Percentiles rank a stretch among this genome's conserved stretches.
phyloP scores from a whole-genome alignment of 306 rosid species.

The Ormosia emarginata region DNA sequence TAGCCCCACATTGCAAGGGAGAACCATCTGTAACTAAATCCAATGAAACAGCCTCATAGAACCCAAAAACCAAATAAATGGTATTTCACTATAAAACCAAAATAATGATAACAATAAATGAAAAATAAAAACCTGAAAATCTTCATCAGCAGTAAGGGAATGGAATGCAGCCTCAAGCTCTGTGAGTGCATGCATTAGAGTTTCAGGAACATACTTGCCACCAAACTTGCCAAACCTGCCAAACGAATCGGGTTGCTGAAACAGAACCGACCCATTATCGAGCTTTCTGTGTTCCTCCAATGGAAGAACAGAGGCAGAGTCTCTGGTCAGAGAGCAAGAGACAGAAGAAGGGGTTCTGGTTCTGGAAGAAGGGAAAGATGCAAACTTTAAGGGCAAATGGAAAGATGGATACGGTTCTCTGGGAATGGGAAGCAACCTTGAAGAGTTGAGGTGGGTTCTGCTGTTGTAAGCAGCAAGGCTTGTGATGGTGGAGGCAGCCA shows the following conservation, averaged over 20 bases:
- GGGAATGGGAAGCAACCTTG: conserved; percentile 13
- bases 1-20: conserved; percentile 6
- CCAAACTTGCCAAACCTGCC: conserved; percentile 90
- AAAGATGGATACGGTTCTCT: conserved; percentile 35
- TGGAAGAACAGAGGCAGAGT: conserved; percentile 32
- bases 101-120: neutral
- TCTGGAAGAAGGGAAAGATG: conserved; percentile 25
- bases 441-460: conserved; percentile 23
- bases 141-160: conserved; percentile 60
- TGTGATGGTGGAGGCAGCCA: conserved; percentile 34
- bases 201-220: conserved; percentile 95
- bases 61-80: neutral
- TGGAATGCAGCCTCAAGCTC: conserved; percentile 81
- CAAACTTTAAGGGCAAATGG: conserved; percentile 32
- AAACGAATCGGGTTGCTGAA: conserved; percentile 78
- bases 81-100: neutral
- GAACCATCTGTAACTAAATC: conserved; percentile 1
- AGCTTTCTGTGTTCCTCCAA: conserved; percentile 19
- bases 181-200: conserved; percentile 83
- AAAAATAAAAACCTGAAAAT: conserved; percentile 58
- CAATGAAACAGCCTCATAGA: neutral
- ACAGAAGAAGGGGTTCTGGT: conserved; percentile 21
- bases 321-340: conserved; percentile 50
- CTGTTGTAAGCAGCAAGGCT: conserved; percentile 2
- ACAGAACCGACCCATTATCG: conserved; percentile 26